A percentile compares a stretch with the other conserved stretches of the same genome.
Conservation (phyloP, 2,329 filamentous ascomycete species). For the Ophioceras dolichostomum region DNA sequence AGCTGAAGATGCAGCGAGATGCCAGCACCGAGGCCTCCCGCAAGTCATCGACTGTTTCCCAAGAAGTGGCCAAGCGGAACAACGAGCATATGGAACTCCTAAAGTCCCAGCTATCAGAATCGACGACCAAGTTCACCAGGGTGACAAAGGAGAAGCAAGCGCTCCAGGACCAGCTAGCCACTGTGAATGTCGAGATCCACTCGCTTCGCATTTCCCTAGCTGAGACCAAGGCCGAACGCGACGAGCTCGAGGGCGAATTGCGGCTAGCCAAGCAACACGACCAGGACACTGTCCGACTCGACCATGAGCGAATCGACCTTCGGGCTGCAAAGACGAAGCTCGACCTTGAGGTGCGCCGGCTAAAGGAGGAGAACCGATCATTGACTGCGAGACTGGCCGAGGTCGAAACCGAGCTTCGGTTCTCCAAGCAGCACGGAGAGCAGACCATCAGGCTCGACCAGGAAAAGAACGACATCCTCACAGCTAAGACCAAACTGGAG, state of each 20-base stretch:
- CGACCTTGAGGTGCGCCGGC: slow-evolving; percentile 1
- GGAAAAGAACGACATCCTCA: slow-evolving; percentile 58
- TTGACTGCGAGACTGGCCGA: slow-evolving; percentile 27
- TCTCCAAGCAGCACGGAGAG: slow-evolving; percentile 38
- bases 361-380: slow-evolving; percentile 2
- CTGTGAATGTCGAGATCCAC: slow-evolving; percentile 46
- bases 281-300: slow-evolving; percentile 46
- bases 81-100: slow-evolving; percentile 35
- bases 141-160: slow-evolving; percentile 47
- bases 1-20: slow-evolving; percentile 23
- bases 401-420: slow-evolving; percentile 46
- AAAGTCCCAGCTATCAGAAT: slow-evolving; percentile 44
- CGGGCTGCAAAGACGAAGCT: slow-evolving; percentile 27
- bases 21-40: slow-evolving; percentile 14
- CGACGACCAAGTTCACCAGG: slow-evolving; percentile 43
- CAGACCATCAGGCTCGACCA: slow-evolving; percentile 52
- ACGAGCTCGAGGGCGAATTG: slow-evolving; percentile 52
- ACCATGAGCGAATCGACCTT: slow-evolving; percentile 58
- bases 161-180: slow-evolving; percentile 51
- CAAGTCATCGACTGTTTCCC: slow-evolving; percentile 15
- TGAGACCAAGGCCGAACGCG: slow-evolving; percentile 51
- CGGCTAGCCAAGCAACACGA: slow-evolving; percentile 40
- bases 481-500: slow-evolving; percentile 55
- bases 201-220: slow-evolving; percentile 42
- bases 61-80: slow-evolving; percentile 20